Evolutionary conservation across 495 filamentous ascomycete species (phyloP), one percentile per base, ranked within the genome.

Genomic region (Hyaloscypha variabilis): DNA sequence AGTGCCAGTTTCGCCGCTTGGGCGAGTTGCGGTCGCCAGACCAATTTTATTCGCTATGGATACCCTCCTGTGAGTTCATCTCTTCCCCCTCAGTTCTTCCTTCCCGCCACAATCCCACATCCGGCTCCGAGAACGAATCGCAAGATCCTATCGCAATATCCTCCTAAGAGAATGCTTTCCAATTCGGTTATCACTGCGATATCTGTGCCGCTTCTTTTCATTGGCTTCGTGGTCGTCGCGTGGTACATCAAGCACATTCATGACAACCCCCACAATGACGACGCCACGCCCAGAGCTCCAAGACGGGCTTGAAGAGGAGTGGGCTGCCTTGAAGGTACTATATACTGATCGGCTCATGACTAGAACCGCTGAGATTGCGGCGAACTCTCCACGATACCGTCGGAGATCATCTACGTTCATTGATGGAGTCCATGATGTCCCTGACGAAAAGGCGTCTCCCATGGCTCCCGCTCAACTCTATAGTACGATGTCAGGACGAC

Each of bases 401-500:
- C 90, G 95, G 65, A 90, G 90, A 76, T 97, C 94, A 55, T 97
- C 92, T 64, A 97, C 93, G 39, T 96, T 96, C 76, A 90, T 97
- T 72, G 96, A 99, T 86, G 95, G 92, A 21, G 97, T 99, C 69
- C 96, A 99, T 78, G 94, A 97, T 79, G 82, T 97, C 61, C 87
- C 91, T 69, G 93, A 91, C 67, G 86, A 88, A 59, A 59, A 34
- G 28, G 21, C 49, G 11, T 72, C 68, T 26, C 89, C 93, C 63
- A 86, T 96, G 79, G 96, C 96, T 3, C 96, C 96, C 19, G 96
- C 96, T 63, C 96, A 99, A 78, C 82, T 99, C 26, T 99, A 99
- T 76, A 97, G 92, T 74, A 99, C 96, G 23, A 94, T 97, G 82
- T 97, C 94, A 39, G 96, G 96, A 57, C 86, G 94, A 24, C 87